A percentile compares a stretch with the other conserved stretches of the same genome.
Conservation (phyloP, 1,284 basidiomycete species). For the Trichosporon asahii region DNA sequence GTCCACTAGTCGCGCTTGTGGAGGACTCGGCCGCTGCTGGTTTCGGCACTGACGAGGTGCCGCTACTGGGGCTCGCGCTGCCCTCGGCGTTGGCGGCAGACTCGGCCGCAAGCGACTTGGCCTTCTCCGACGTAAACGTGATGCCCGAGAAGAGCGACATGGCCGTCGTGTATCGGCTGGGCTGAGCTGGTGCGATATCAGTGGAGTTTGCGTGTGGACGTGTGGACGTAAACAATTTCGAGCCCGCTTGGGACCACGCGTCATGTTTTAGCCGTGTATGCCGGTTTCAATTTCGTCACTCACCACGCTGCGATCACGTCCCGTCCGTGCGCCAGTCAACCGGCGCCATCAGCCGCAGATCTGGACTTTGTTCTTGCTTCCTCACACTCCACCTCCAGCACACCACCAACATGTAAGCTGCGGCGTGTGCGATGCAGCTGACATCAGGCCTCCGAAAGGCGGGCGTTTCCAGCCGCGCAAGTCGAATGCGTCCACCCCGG, state of each 20-base stretch:
- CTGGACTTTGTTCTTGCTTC: neutral
- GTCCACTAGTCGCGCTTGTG: neutral
- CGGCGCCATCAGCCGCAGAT: neutral
- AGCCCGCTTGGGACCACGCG: neutral
- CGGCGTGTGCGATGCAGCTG: neutral
- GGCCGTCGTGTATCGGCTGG: neutral
- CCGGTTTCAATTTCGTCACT: constrained; percentile 13
- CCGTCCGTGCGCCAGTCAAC: neutral
- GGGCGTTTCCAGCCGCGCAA: constrained; percentile 31
- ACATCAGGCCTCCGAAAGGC: constrained; percentile 21
- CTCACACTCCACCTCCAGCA: neutral
- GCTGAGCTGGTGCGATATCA: neutral
- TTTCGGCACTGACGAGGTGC: neutral
- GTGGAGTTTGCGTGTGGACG: neutral
- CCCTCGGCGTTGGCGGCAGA: neutral
- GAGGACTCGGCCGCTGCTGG: neutral
- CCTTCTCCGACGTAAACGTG: constrained; percentile 36
- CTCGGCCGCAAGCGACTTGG: constrained; percentile 25
- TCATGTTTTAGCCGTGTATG: neutral
- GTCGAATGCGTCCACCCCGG: constrained; percentile 42
- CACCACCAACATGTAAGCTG: constrained; percentile 15
- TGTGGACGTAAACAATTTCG: neutral
- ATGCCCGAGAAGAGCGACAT: constrained; percentile 51
- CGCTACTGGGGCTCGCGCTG: neutral
- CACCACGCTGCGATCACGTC: neutral